Conservation (phyloP, 768 basidiomycete species). For the Naganishia kalamii region DNA sequence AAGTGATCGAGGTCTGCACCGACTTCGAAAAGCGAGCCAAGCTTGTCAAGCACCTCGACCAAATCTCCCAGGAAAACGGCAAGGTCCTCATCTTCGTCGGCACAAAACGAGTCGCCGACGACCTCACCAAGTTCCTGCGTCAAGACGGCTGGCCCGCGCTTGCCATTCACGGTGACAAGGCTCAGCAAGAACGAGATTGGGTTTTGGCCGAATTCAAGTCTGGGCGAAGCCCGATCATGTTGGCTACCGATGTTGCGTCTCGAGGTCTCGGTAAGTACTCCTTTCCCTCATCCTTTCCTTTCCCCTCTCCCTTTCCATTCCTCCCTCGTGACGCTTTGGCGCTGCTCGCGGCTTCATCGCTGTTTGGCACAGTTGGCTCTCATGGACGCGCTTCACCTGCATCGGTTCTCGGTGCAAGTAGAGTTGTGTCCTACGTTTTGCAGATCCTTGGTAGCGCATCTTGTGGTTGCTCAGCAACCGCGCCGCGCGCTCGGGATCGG, state of each 20-base stretch:
- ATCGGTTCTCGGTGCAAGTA: no score
- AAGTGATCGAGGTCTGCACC: constrained; percentile 91
- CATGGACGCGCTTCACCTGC: no score
- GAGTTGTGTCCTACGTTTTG: neutral
- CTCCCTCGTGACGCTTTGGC: neutral
- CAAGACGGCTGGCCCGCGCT: constrained; percentile 99
- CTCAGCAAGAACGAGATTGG: constrained; percentile 81
- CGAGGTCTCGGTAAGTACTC: constrained; percentile 94
- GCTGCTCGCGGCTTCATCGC: neutral
- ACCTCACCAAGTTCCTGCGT: constrained; percentile 86
- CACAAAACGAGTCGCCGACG: constrained; percentile 95
- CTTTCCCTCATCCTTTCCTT: constrained; percentile 11
- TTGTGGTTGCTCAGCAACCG: neutral
- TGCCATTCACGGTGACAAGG: constrained; percentile 96
- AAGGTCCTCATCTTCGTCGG: constrained; percentile 98
- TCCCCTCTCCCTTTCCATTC: neutral
- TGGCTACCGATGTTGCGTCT: constrained; percentile 98
- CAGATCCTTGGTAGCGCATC: neutral
- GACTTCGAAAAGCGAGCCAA: constrained; percentile 96
- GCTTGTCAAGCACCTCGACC: constrained; percentile 91
- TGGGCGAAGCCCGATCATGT: constrained; percentile 91
- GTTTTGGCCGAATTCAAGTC: constrained; percentile 97
- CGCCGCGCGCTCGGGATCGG: neutral
- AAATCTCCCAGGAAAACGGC: constrained; percentile 91
- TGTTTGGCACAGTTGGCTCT: neutral